Conservation (phyloP, 2,329 filamentous ascomycete genomes). For the Fonsecaea nubica region DNA sequence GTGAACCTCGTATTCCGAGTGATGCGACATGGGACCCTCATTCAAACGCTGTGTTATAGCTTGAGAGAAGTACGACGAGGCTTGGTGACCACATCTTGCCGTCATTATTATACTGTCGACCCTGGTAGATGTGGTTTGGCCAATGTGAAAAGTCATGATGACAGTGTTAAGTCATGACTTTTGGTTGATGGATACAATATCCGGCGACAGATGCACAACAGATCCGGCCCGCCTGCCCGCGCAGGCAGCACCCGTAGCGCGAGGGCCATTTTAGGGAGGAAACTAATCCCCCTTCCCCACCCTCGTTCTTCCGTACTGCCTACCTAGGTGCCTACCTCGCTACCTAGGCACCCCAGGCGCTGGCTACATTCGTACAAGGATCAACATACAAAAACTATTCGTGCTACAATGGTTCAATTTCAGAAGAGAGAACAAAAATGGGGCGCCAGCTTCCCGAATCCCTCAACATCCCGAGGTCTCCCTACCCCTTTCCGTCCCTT, state of each 20-base stretch:
- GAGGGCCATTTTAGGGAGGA: too few relatives aligned
- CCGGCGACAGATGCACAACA: not conserved
- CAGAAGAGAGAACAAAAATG: too few relatives aligned
- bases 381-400: too few relatives aligned
- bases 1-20: not conserved
- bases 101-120: not conserved
- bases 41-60: not conserved
- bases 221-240: not conserved
- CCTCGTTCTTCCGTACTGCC: too few relatives aligned
- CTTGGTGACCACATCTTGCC: not conserved
- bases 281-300: too few relatives aligned
- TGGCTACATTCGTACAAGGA: too few relatives aligned
- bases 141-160: not conserved
- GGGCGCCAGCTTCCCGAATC: too few relatives aligned
- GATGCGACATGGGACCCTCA: not conserved
- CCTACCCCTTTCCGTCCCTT: too few relatives aligned
- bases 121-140: not conserved
- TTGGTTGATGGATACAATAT: not conserved
- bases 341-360: too few relatives aligned
- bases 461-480: too few relatives aligned
- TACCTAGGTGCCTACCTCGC: too few relatives aligned
- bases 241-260: not conserved
- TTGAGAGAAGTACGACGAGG: not conserved
- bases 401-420: too few relatives aligned
- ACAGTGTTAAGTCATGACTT: constrained; percentile 4